phyloP scores from a whole-genome alignment of 1,284 basidiomycete genomes.

The Bjerkandera adusta region DNA sequence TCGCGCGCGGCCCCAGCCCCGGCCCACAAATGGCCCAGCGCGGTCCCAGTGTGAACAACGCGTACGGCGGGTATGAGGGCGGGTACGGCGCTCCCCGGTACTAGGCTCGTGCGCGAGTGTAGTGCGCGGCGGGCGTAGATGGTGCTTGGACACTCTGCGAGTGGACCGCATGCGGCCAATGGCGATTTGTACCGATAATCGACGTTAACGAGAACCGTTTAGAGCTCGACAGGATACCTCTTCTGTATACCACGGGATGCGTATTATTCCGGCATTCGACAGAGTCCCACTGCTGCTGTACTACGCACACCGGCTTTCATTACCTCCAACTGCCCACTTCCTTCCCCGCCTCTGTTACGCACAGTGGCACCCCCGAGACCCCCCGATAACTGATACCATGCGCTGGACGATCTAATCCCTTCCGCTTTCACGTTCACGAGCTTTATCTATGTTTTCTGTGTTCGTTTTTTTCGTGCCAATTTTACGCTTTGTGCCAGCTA shows the following conservation, averaged over 20 bases:
- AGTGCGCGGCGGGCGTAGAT: conserved; percentile 1
- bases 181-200: conserved; percentile 7
- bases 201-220: not conserved
- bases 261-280: not conserved
- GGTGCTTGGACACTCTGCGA: conserved; percentile 13
- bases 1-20: conserved; percentile 64
- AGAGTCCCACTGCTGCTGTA: not conserved
- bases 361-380: conserved; percentile 3
- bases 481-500: not conserved
- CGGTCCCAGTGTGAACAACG: conserved; percentile 38
- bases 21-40: conserved; percentile 63
- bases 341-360: not conserved
- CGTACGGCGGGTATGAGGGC: conserved; percentile 48
- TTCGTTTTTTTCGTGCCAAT: conserved; percentile 5
- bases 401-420: conserved; percentile 9
- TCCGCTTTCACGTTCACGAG: not conserved
- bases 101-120: conserved; percentile 15
- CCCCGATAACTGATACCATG: not conserved
- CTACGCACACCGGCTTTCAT: conserved; percentile 12
- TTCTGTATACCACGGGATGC: conserved; percentile 12
- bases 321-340: conserved; percentile 16
- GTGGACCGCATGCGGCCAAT: conserved; percentile 7
- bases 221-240: conserved; percentile 5
- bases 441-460: not conserved
- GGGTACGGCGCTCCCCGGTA: conserved; percentile 29